phyloP scores from a whole-genome alignment of 2,329 filamentous ascomycete genomes.

The Arthrocladium fulminans region DNA sequence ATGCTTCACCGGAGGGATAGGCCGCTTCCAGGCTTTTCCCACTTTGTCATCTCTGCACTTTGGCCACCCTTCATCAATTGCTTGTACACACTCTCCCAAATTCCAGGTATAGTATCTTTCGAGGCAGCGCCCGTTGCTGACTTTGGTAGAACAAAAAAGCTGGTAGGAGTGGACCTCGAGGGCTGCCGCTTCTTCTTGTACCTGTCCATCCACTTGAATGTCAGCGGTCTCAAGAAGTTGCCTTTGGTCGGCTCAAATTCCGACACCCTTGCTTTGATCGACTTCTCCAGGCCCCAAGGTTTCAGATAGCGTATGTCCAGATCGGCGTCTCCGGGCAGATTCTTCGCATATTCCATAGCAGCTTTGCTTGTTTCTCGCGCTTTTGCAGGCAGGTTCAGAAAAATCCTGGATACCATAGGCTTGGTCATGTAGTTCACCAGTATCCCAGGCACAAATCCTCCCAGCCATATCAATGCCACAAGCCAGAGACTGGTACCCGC shows the following conservation, averaged over 20 bases:
- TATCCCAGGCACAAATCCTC: conserved; percentile 55
- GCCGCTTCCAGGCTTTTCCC: conserved; percentile 11
- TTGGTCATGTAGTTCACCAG: conserved; percentile 56
- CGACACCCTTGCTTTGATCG: conserved; percentile 34
- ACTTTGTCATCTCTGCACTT: conserved; percentile 12
- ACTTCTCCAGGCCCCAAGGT: conserved; percentile 35
- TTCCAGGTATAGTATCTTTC: conserved; percentile 31
- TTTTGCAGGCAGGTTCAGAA: conserved; percentile 57
- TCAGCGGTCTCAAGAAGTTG: conserved; percentile 30
- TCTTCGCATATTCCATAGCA: conserved; percentile 35
- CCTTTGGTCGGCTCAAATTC: conserved; percentile 32
- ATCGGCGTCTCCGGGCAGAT: conserved; percentile 35
- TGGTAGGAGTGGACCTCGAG: conserved; percentile 30
- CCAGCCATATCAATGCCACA: conserved; percentile 16
- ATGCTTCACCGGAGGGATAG: not conserved
- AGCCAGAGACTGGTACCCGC: conserved; percentile 24
- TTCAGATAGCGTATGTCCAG: conserved; percentile 40
- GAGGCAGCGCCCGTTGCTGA: conserved; percentile 29
- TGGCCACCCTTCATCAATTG: conserved; percentile 26
- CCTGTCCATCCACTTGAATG: conserved; percentile 29
- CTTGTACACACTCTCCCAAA: conserved; percentile 36
- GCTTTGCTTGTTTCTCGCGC: conserved; percentile 52
- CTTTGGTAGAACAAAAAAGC: conserved; percentile 33
- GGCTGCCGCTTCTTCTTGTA: conserved; percentile 30
- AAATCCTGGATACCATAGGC: conserved; percentile 64